Evolutionary conservation across 352 stramenopile species (phyloP).

Genomic region (Pythium angustatum): DNA sequence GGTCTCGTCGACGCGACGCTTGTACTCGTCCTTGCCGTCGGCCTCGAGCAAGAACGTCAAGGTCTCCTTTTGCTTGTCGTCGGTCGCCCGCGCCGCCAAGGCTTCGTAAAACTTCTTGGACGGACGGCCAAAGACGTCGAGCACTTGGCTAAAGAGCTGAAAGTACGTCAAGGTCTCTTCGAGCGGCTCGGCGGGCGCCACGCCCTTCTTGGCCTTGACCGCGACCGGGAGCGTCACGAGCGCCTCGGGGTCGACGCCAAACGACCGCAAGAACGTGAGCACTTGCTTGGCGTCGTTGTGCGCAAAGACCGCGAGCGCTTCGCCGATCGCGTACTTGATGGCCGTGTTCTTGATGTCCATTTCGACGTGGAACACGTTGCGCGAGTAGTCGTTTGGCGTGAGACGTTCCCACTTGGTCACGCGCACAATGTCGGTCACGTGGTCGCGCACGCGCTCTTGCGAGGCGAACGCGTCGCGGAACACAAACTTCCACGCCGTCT

Average conservation of each 20-base stretch:
- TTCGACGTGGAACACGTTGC: slow-evolving; percentile 87
- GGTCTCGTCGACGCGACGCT: slow-evolving; percentile 76
- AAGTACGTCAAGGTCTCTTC: slow-evolving; percentile 78
- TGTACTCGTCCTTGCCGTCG: slow-evolving; percentile 85
- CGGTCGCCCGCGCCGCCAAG: slow-evolving; percentile 57
- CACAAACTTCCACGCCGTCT: slow-evolving; percentile 66
- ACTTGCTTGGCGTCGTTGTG: slow-evolving; percentile 83
- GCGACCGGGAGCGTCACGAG: slow-evolving; percentile 67
- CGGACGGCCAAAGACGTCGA: slow-evolving; percentile 82
- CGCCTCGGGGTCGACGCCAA: slow-evolving; percentile 64
- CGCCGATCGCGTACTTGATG: slow-evolving; percentile 86
- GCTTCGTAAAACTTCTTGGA: slow-evolving; percentile 87
- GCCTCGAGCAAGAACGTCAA: slow-evolving; percentile 50
- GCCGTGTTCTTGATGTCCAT: slow-evolving; percentile 82
- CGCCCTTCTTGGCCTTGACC: slow-evolving; percentile 55
- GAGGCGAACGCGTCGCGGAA: slow-evolving; percentile 63
- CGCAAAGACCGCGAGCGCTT: slow-evolving; percentile 81
- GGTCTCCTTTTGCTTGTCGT: slow-evolving; percentile 71
- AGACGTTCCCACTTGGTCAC: slow-evolving; percentile 82
- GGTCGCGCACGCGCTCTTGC: slow-evolving; percentile 54
- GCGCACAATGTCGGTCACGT: slow-evolving; percentile 68
- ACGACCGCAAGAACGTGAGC: slow-evolving; percentile 64
- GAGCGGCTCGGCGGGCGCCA: slow-evolving; percentile 31
- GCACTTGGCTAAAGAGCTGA: slow-evolving; percentile 79
- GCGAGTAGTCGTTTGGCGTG: slow-evolving; percentile 77